Base-by-base conservation (phyloP, 345 rosid species). In the Eucalyptus pumila region DNA sequence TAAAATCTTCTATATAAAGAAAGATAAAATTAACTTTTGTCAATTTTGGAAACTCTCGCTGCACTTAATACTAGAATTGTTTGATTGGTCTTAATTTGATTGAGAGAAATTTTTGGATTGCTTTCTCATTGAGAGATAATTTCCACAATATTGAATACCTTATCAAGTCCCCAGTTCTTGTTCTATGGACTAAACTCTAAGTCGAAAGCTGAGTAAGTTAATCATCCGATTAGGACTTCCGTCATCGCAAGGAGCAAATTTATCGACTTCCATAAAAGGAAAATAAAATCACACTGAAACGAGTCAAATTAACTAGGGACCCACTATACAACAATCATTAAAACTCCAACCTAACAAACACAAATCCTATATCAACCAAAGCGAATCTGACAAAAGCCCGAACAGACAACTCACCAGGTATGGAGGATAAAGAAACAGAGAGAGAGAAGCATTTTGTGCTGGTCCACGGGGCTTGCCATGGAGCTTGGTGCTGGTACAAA, bases 401-500 rank as follows among this genome's bases (percentile, higher is more conserved):
- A 48, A 44, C 30, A 44, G 15, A 83, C 27, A 52, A 12, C 30
- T 87, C 49, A 86, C 11, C 67, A 7, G 86, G 40, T 34, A 86
- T 67, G 87, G 88, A 72, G 90, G 37, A 44, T 14, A 72, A 86
- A 30, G 56, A 81, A 24, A 58, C 30, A n/a, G 58, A 85, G 87
- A 45, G 67, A 19, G 72, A 62, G 62, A 88, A 62, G 54, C 95
- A 93, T 44, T 88, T 94, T 42, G 91, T 94, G 30, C 86, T 93
- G 15, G 93, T 93, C 48, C 95, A 94, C 54, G 94, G 95, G 7
- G 91, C 93, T 7, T 69, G 94, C 65, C 92, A 90, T 50, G 94
- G 94, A 5, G 94, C 91, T 12, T 92, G 95, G 94, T 89, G 92
- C 69, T 94, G 93, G 94, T 89, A 92, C 92, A 92, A 91, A 91